Conservation (phyloP, 2,329 filamentous ascomycete species). For the Neobulgaria alba region DNA sequence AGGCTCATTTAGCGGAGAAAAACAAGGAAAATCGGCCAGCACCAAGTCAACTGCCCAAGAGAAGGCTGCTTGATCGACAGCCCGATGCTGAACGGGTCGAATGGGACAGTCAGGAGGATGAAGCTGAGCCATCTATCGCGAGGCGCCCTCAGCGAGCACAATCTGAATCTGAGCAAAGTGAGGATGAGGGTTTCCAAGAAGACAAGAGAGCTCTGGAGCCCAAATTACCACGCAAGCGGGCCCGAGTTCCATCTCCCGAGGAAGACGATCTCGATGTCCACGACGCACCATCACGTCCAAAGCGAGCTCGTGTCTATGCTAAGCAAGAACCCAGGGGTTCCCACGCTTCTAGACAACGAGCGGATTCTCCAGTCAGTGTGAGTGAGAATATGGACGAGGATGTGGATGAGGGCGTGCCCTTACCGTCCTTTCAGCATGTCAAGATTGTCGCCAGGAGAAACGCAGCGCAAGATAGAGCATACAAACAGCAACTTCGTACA, state of each 20-base stretch:
- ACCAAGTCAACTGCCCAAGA: constrained; percentile 2
- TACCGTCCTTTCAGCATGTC: constrained; percentile 9
- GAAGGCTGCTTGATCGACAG: constrained; percentile 17
- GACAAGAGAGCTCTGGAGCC: constrained; percentile 16
- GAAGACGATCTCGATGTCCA: neutral
- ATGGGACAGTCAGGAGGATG: constrained; percentile 15
- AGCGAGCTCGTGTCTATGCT: constrained; percentile 2
- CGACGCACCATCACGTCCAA: constrained; percentile 2
- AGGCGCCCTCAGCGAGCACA: constrained; percentile 2
- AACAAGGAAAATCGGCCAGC: constrained; percentile 25
- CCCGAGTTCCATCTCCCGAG: constrained; percentile 1
- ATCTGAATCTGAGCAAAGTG: constrained; percentile 12
- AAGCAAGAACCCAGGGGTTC: too few relatives aligned
- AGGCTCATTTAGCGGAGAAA: constrained; percentile 13
- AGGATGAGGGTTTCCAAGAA: constrained; percentile 20
- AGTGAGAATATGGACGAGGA: constrained; percentile 6
- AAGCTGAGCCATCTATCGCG: constrained; percentile 1
- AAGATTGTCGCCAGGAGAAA: constrained; percentile 2
- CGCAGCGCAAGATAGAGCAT: too few relatives aligned
- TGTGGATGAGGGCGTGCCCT: constrained; percentile 5
- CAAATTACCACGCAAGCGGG: neutral
- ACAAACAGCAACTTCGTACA: constrained; percentile 12
- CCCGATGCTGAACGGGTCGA: constrained; percentile 11
- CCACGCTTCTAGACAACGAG: neutral
- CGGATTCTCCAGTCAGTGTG: too few relatives aligned